A percentile compares a stretch with the other conserved stretches of the same genome.
phyloP scores from a whole-genome alignment of 148 eudicot species.

The Limonium bicolor region DNA sequence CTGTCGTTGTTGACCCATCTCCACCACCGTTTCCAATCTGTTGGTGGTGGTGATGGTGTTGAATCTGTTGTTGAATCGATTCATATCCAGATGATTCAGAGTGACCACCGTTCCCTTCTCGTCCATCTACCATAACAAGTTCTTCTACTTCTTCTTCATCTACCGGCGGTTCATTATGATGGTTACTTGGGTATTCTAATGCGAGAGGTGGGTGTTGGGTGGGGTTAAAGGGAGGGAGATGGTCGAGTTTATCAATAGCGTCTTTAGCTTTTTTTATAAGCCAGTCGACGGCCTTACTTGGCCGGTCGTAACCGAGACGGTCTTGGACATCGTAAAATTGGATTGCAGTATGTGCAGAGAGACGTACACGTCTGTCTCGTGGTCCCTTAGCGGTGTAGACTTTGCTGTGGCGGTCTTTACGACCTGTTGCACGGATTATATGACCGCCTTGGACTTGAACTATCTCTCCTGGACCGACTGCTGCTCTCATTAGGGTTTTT shows the following conservation, averaged over 20 bases:
- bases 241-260: constrained; percentile 1
- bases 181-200: no score
- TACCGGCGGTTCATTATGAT: no score
- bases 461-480: constrained; percentile 52
- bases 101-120: no score
- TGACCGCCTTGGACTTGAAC: constrained; percentile 86
- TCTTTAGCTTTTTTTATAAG: constrained; percentile 33
- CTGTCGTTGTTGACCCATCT: no score
- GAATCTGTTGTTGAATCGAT: no score
- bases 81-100: no score
- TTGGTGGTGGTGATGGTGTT: no score
- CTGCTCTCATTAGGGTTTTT: no score
- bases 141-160: no score
- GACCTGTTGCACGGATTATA: constrained; percentile 76
- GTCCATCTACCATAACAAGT: no score
- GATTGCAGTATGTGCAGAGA: constrained; percentile 7
- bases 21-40: no score
- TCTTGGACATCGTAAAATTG: constrained; percentile 10
- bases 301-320: constrained; percentile 8
- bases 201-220: no score
- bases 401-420: constrained; percentile 80
- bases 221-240: constrained; percentile 28
- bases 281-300: constrained; percentile 11
- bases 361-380: constrained; percentile 24
- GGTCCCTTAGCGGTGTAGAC: constrained; percentile 89